Percentiles rank a stretch among this genome's conserved stretches.
Conservation (phyloP, 2,329 filamentous ascomycete species). For the Magnaporthales sp. region DNA sequence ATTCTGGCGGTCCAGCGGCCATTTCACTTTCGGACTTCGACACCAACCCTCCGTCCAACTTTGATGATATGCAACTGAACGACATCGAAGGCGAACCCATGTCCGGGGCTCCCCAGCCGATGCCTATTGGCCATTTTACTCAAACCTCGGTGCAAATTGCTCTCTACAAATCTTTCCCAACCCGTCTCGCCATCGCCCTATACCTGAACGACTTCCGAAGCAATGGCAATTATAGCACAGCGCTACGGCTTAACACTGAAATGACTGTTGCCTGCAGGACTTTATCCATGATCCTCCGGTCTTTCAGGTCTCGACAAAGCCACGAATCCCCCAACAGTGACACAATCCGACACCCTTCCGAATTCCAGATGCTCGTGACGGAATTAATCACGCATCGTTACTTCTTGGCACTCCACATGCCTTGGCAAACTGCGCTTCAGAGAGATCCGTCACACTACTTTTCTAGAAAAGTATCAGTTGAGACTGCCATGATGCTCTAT, state of each 20-base stretch:
- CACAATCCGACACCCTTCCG: conserved; percentile 12
- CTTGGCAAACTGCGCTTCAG: conserved; percentile 33
- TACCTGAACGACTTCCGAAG: conserved; percentile 37
- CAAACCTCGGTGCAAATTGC: conserved; percentile 41
- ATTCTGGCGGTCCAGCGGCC: conserved; percentile 35
- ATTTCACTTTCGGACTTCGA: conserved; percentile 37
- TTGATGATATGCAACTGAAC: conserved; percentile 38
- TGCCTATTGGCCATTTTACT: conserved; percentile 26
- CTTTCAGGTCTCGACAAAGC: conserved; percentile 12
- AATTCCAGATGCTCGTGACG: conserved; percentile 32
- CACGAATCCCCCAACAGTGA: conserved; percentile 3
- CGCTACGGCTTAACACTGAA: conserved; percentile 34
- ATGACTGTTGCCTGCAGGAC: conserved; percentile 29
- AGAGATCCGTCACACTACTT: conserved; percentile 41
- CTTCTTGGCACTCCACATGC: conserved; percentile 46
- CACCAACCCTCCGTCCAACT: conserved; percentile 37
- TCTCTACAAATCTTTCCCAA: conserved; percentile 31
- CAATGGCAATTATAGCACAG: conserved; percentile 35
- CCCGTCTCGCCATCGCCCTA: conserved; percentile 33
- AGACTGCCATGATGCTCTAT: conserved; percentile 24
- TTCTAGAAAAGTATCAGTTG: conserved; percentile 40
- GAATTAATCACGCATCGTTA: conserved; percentile 36
- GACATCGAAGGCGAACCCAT: conserved; percentile 7
- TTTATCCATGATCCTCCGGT: conserved; percentile 22
- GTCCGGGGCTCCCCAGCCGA: conserved; percentile 13